phyloP scores from a whole-genome alignment of 345 rosid species.

The Eucalyptus leucophloia region DNA sequence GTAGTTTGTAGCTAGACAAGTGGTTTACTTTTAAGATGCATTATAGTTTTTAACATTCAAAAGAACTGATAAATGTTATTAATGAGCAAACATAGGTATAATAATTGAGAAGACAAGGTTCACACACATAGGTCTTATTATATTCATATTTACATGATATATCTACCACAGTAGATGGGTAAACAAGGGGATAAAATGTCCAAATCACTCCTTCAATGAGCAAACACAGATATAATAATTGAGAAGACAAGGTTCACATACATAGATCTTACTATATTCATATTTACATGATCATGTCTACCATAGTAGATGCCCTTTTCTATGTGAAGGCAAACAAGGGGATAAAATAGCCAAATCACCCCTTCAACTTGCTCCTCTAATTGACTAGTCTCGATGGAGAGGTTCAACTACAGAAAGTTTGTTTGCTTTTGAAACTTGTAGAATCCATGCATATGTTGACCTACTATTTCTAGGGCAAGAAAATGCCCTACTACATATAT shows the following conservation, averaged over 20 bases:
- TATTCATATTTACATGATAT: not conserved
- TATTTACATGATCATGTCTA: not conserved
- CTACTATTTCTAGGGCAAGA: not conserved
- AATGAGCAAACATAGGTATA: not conserved
- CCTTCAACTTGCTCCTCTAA: not conserved
- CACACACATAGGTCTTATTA: not conserved
- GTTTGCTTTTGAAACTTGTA: not conserved
- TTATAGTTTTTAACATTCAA: not conserved
- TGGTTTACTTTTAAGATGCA: not conserved
- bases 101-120: not conserved
- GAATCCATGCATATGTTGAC: not conserved
- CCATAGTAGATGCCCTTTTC: not conserved
- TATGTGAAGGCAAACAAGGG: not conserved
- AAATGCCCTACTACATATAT: not conserved
- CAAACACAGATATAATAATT: not conserved
- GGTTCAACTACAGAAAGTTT: not conserved
- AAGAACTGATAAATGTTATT: not conserved
- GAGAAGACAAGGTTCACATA: not conserved
- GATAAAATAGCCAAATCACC: not conserved
- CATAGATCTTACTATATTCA: not conserved
- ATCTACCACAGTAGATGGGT: not conserved
- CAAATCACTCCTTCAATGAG: not conserved
- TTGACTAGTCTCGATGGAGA: not conserved
- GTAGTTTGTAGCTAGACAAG: not conserved
- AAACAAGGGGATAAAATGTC: not conserved